Percentiles rank a stretch among this genome's conserved stretches.
phyloP scores from a whole-genome alignment of 2,329 filamentous ascomycete species.

The Zasmidium citrigriseum region DNA sequence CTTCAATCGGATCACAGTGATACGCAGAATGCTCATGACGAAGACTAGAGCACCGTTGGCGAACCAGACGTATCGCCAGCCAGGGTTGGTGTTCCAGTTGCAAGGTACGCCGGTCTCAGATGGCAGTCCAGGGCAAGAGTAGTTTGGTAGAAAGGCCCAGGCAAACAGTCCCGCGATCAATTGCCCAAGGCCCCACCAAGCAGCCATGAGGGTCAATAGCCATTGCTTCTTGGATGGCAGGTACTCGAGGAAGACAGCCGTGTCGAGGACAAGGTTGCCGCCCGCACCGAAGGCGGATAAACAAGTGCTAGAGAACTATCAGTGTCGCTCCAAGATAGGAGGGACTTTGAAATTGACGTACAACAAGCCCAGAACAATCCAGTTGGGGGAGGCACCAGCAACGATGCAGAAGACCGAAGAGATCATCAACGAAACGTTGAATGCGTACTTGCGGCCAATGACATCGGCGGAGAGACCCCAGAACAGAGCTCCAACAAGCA shows the following conservation, averaged over 20 bases:
- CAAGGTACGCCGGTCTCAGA: slow-evolving; percentile 45
- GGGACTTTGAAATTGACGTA: too few species aligned
- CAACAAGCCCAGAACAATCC: slow-evolving; percentile 66
- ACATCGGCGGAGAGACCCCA: slow-evolving; percentile 70
- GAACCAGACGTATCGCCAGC: slow-evolving; percentile 61
- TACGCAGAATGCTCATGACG: slow-evolving; percentile 53
- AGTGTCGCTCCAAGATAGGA: too few species aligned
- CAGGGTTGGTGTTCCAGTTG: slow-evolving; percentile 54
- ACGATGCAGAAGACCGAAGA: slow-evolving; percentile 63
- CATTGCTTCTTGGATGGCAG: slow-evolving; percentile 62
- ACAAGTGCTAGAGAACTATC: too few species aligned
- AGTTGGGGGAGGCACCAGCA: slow-evolving; percentile 67
- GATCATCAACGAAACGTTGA: slow-evolving; percentile 67
- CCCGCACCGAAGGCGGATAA: slow-evolving; percentile 66
- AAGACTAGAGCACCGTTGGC: slow-evolving; percentile 57
- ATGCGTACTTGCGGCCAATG: slow-evolving; percentile 67
- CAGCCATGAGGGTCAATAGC: slow-evolving; percentile 64
- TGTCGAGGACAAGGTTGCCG: slow-evolving; percentile 63
- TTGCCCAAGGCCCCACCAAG: slow-evolving; percentile 57
- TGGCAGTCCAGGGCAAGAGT: slow-evolving; percentile 45
- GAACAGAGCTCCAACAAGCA: slow-evolving; percentile 61
- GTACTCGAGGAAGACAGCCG: slow-evolving; percentile 60
- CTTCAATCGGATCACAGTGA: slow-evolving; percentile 55
- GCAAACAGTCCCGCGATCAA: slow-evolving; percentile 56
- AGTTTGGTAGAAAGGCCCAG: slow-evolving; percentile 56